phyloP scores from a whole-genome alignment of 306 rosid genomes.

The Lotus japonicus region DNA sequence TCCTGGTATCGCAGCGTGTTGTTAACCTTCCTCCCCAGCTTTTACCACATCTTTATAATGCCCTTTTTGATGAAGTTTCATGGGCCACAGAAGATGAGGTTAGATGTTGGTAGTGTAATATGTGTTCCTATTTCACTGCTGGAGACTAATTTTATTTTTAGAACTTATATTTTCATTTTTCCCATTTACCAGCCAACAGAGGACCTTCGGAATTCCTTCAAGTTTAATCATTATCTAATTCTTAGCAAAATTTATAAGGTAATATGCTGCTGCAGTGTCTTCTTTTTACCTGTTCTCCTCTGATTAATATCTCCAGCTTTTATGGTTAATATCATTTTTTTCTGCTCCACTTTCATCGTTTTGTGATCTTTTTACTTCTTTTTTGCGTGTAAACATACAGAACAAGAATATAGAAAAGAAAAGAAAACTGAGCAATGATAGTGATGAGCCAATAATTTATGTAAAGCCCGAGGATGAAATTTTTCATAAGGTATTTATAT shows the following conservation, averaged over 20 bases:
- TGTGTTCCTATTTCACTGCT: not conserved
- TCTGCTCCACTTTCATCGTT: not conserved
- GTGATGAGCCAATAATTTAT: slow-evolving; percentile 45
- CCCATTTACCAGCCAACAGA: slow-evolving; percentile 55
- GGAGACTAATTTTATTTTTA: not conserved
- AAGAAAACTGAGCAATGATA: slow-evolving; percentile 23
- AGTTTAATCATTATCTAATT: slow-evolving; percentile 47
- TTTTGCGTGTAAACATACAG: slow-evolving; percentile 35
- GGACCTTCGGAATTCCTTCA: slow-evolving; percentile 64
- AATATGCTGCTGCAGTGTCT: slow-evolving; percentile 26
- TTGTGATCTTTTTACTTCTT: not conserved
- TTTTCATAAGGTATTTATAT: slow-evolving; percentile 61
- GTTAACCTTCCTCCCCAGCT: slow-evolving; percentile 82
- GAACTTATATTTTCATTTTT: slow-evolving; percentile 26
- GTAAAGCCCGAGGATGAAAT: slow-evolving; percentile 81
- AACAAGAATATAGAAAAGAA: slow-evolving; percentile 39
- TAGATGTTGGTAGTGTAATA: slow-evolving; percentile 31
- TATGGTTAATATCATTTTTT: not conserved
- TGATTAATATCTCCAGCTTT: not conserved
- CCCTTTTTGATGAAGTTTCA: slow-evolving; percentile 76
- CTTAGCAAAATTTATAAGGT: slow-evolving; percentile 71
- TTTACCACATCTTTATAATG: slow-evolving; percentile 75
- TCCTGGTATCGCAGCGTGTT: slow-evolving; percentile 72
- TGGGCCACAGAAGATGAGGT: slow-evolving; percentile 99
- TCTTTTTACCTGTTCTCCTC: not conserved